Base-by-base conservation (phyloP, 1,139 yeast species). In the Candida glucosophila region DNA sequence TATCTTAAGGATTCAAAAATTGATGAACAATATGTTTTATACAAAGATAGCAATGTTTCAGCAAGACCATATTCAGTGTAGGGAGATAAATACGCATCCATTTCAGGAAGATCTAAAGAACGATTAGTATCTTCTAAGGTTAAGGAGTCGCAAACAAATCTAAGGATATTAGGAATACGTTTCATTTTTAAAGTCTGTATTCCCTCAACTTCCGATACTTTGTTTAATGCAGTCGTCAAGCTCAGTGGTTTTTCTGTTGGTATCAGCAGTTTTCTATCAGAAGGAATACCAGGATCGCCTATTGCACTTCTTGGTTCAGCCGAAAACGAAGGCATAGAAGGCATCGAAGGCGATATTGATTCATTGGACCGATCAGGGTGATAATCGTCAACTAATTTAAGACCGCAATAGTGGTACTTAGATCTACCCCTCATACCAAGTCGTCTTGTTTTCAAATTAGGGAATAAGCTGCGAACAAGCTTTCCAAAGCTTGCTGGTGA, bases 401-500 rank as follows among this genome's bases (percentile, higher is more conserved):
- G 63, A 1, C 96, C 96, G 54, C 95, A 83, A 48, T 86, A 88
- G 47, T 86, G 95, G 48, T 88, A 86, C 44, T 83, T 82, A 12
- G 90, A 77, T 44, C 81, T 88, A 6, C 95, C 95, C 28, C 95
- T 64, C 54, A 79, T 77, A 8, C 96, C 97, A 32, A 86, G 59
- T 34, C 97, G 66, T 39, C 96, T 67, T 0, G 95, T 82, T 16
- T 81, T 77, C 36, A 85, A 60, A 30, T 64, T 65, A 2, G 95
- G 95, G 43, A 73, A 85, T 9, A 79, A 56, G 6, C 78, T 61
- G 34, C 82, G 67, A 8, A 86, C 88, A 23, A 86, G 58, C 44
- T 83, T 83, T 11, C 96, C 96, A 49, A 86, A 76, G 8, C 88
- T 76, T 1, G 95, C 95, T n/a, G 93, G 93, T 15, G 85, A 76